Conservation (phyloP, 139 green algal genomes). For the Diplosphaera chodatii region DNA sequence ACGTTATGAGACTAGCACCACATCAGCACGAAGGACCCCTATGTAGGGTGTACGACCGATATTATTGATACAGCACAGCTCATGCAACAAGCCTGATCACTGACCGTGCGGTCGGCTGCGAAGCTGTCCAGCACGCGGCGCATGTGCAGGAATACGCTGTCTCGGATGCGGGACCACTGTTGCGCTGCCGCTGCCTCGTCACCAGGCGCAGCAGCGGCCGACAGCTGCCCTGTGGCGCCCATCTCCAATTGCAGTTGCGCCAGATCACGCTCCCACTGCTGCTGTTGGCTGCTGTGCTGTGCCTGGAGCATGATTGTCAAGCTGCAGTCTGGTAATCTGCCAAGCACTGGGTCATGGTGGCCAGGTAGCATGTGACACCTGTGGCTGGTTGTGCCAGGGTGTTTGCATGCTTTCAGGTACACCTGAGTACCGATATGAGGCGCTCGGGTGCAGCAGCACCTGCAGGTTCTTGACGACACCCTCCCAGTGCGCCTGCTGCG, state of each 20-base stretch:
- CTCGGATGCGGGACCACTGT: conserved; percentile 4
- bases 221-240: background rate
- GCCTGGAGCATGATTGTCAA: background rate
- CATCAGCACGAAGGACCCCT: no score
- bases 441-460: background rate
- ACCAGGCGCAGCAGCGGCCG: background rate
- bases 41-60: no score
- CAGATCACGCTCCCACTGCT: background rate
- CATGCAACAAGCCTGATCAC: background rate
- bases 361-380: no score
- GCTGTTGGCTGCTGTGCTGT: conserved; percentile 1
- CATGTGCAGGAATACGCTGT: background rate
- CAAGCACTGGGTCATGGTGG: no score
- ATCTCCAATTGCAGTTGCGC: background rate
- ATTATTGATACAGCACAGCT: no score
- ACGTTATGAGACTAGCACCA: no score
- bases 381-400: no score
- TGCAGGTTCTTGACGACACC: background rate
- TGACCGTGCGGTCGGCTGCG: background rate
- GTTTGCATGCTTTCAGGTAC: no score
- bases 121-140: background rate
- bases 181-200: background rate
- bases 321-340: no score
- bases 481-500: background rate
- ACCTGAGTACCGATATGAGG: no score